Base-by-base conservation (phyloP, 1,139 yeast genomes). In the Zygoascus sp. region DNA sequence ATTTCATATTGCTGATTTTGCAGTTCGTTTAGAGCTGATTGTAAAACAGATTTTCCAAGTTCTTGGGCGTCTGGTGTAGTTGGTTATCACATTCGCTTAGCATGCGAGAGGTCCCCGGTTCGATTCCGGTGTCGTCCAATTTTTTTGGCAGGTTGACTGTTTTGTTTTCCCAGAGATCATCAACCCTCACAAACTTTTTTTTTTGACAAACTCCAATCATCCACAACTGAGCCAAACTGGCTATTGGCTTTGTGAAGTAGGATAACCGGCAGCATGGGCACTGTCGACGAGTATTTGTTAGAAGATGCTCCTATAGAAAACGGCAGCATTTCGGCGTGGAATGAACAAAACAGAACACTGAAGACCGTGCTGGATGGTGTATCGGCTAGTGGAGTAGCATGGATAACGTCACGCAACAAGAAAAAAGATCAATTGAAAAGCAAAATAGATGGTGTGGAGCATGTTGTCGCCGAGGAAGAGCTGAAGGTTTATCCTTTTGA, bases 351-450 rank as follows among this genome's bases (percentile, higher is more conserved):
- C 5, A 58, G 75, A 46, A 61, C 67, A 7, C 53, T 77, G 34
- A 69, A 69, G 42, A 75, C 73, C 51, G 63, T 65, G 46, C 49
- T 74, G 42, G 68, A 67, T 44, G 73, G 77, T 2, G 61, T 69
- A 15, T 59, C 69, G 3, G 59, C 64, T 15, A 70, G 68, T 38
- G 72, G 74, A 21, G 64, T 66, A 52, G 69, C 73, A 16, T 71
- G 69, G 59, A 62, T 74, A 19, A 60, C 69, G 2, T 62, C 65
- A 27, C 60, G 60, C 27, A 60, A 64, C n/a, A 53, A 57, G 11
- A 54, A 57, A 21, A 42, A 40, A 27, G 43, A 35, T 53, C 54
- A 13, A 53, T 58, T 35, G 53, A 62, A 3, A 63, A 64, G 40
- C 49, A 75, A n/a, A 73, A 66, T 51, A 5, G 65, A 73, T 1